Evolutionary conservation across 805 yeast genomes (phyloP), one percentile per base, ranked within the genome.

Genomic region (Starmerella sirachaensis): DNA sequence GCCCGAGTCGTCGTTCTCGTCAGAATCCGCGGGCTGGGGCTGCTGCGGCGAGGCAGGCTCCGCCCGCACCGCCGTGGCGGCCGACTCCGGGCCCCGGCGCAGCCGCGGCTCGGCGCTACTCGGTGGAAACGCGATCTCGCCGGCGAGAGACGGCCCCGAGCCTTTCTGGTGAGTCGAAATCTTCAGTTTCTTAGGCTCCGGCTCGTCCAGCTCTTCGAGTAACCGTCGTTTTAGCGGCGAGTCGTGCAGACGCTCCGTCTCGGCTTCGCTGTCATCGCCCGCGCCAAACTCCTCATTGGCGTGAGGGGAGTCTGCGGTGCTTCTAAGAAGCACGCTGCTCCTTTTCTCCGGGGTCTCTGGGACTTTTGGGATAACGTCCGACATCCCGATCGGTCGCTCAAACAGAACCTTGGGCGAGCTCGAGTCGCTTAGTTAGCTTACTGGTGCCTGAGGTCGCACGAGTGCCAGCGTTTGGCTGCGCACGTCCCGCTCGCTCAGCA

Each of bases 231-330:
- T 50, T 41, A 36, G 51, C 27, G 70, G 69, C 46, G 66, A 54
- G 38, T 57, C 50, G 30, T 74, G 88, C 82, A 84, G 74, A 50
- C 73, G 78, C 54, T 85, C 95, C 0, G 96, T 85, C 55, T 85
- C 96, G 13, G 91, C 94, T 58, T 85, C 95, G 12, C 91, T 78
- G 48, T 75, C 68, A 30, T 31, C 49, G 18, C 38, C 19, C 14
- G 20, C 41, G 27, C 18, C 23, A 7, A 31, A n/a, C 20, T 26
- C 33, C 11, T 41, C 45, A 21, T 25, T 26, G 41, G 25, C 18
- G 17, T 13, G 19, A 7, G 24, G 14, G 10, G 17, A 20, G 13
- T 11, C 21, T 5, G 27, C 6, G 10, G 27, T n/a, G n/a, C n/a
- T n/a, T n/a, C n/a, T n/a, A n/a, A n/a, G n/a, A n/a, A n/a, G n/a